Percentiles rank a stretch among this genome's conserved stretches.
Conservation (phyloP, 73 alveolate species). For the Urostyla sp. region DNA sequence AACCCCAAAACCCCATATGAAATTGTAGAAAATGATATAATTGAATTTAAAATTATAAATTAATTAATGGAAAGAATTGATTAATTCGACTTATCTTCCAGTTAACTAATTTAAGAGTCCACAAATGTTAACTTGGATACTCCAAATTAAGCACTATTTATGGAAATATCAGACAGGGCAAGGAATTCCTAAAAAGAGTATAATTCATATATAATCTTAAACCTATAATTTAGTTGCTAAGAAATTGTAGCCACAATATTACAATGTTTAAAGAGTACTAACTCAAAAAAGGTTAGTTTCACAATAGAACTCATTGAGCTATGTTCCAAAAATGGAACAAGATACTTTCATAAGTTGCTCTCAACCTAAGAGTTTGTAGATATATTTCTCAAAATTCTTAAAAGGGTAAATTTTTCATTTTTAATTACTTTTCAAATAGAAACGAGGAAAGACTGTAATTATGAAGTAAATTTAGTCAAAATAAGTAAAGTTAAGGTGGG, state of each 20-base stretch:
- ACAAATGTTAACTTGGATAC: conserved; percentile 21
- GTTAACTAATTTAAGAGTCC: background rate
- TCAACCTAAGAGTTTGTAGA: conserved; percentile 59
- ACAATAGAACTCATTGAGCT: conserved; percentile 62
- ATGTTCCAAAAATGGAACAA: conserved; percentile 72
- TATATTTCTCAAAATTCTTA: conserved; percentile 39
- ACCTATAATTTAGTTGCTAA: conserved; percentile 18
- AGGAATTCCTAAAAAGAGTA: conserved; percentile 56
- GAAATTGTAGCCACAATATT: conserved; percentile 17
- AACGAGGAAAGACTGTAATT: conserved; percentile 59
- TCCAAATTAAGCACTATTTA: background rate
- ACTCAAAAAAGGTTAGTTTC: conserved; percentile 35
- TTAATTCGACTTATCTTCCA: no score
- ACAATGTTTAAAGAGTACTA: conserved; percentile 40
- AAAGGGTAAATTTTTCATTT: conserved; percentile 3
- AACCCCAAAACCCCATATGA: no score
- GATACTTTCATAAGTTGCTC: conserved; percentile 60
- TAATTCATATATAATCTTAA: background rate
- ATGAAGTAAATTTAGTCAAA: conserved; percentile 55
- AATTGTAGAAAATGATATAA: no score
- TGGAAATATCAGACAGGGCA: conserved; percentile 57
- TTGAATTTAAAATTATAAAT: no score
- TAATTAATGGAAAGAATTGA: no score
- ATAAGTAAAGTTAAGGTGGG: conserved; percentile 30
- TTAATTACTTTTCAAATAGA: background rate